Evolutionary conservation across 2,329 filamentous ascomycete genomes (phyloP), one percentile per base, ranked within the genome.

Genomic region (Cytospora piceae): DNA sequence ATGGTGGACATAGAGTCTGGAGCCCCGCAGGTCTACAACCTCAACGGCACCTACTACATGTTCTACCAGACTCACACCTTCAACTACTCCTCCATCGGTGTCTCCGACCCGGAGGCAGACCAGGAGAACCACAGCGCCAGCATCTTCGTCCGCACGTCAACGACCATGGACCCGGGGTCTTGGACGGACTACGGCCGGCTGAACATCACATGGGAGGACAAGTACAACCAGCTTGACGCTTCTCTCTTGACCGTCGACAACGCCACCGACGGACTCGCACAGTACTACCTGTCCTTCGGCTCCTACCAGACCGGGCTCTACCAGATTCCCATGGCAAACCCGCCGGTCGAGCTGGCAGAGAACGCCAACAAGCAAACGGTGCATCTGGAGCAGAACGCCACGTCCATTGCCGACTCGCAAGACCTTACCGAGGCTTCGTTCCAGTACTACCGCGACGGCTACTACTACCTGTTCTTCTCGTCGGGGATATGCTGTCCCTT

Each of bases 381-480:
- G 37, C 61, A 63, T 9, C 64, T 66, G 15, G 54, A 55, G 39
- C 37, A 54, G 54, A 72, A 72, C 67, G 29, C 64, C 58, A 72
- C 71, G 0, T 67, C 62, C 32, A 52, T 32, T 1, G 67, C 37
- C 15, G 68, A 69, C 9, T 67, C 70, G 4, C 20, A 22, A 1
- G 60, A 62, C 37, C 27, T 34, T 11, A 70, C 70, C 51, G 88
- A 90, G 74, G 87, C 80, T 0, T 66, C 82, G 1, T 88, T 80
- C 69, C 79, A 89, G 71, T 85, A 83, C 69, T 79, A 85, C 70
- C 78, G 84, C 60, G 81, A 78, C n/a, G 77, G 76, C 27, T 88
- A 83, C 71, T 90, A 87, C 72, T 91, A 89, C 71, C 78, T 90
- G 12, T 89, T 90, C 74, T 88, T 83, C 73, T 86, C 82, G 14